Evolutionary conservation across 2,329 filamentous ascomycete genomes (phyloP), one percentile per base, ranked within the genome.

Genomic region (Talaromyces albobiverticillius): DNA sequence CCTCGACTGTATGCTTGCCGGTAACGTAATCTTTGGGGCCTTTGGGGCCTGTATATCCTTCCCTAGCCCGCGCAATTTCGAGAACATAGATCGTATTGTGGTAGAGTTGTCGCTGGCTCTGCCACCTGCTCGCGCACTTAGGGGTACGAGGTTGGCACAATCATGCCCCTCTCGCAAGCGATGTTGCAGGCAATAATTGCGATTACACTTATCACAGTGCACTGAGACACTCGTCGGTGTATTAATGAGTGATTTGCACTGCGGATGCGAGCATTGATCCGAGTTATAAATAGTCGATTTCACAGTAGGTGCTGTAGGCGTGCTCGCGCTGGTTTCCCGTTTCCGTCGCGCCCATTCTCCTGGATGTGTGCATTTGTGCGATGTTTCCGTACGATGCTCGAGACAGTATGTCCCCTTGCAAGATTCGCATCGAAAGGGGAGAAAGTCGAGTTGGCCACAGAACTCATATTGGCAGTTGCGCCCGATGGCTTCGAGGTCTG

Each of bases 371-470:
- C 85, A 88, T 66, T 84, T 82, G 76, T 99, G 95, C 0, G 89
- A 77, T 18, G 84, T 82, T 76, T 97, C 93, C 64, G 85, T 87
- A 53, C 93, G 89, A 79, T 99, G 94, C 68, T 97, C 93, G 61
- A 95, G 87, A 71, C 95, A 99, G 77, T 86, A 99, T 14, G 88
- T 93, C 55, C 79, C 79, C 65, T 76, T 82, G 76, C 94, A 99
- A 62, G 89, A 94, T 69, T 95, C 89, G 76, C 94, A 99, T 67
- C 85, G 82, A 73, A 97, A 97, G 3, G 94, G 94, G 4, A 99
- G 84, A 72, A 99, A 97, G 74, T 97, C 94, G 57, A 97, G 88
- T 68, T 94, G 89, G 69, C 92, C 88, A 79, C 94, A 99, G 79
- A 90, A 95, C 60, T 87, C 79, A 74, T 89, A 87, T 71, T 96